Percentiles rank a stretch among this genome's conserved stretches.
These are phyloP conservation scores for Cercospora canescens DNA, from an alignment of 2,329 filamentous ascomycete genomes.

Conservation along the genomic window DNA sequence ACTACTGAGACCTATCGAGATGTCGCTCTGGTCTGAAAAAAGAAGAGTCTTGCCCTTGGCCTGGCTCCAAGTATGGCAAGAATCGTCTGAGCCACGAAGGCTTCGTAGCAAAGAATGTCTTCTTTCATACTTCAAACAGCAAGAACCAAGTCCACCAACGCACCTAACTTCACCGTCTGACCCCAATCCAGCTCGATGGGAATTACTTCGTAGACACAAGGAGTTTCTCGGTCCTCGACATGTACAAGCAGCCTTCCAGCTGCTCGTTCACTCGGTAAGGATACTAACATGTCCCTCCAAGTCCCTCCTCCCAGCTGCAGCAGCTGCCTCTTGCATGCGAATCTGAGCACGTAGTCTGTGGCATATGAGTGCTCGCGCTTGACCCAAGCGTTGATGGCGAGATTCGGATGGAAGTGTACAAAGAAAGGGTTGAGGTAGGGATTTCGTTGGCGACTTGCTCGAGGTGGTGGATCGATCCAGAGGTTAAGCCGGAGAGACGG, in stretches of 20 bases:
- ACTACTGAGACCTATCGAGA: too few relatives aligned
- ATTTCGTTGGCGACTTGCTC: too few relatives aligned
- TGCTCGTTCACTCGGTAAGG: background rate
- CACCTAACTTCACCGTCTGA: background rate
- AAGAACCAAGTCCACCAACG: background rate
- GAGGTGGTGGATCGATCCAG: background rate
- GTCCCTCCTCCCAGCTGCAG: background rate
- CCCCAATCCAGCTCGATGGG: background rate
- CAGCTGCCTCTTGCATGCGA: background rate
- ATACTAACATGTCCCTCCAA: constrained; percentile 3
- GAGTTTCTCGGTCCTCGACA: background rate
- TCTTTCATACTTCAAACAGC: background rate
- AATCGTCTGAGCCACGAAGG: too few relatives aligned
- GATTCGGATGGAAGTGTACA: background rate
- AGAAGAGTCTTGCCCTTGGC: too few relatives aligned
- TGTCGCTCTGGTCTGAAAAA: too few relatives aligned
- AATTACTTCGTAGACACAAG: background rate
- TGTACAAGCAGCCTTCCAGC: background rate
- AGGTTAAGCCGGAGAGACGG: background rate
- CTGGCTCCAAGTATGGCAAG: too few relatives aligned
- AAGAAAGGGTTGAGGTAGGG: background rate
- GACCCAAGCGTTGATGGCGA: background rate
- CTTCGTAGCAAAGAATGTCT: background rate
- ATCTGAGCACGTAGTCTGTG: background rate
- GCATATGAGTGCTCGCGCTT: background rate